Conservation (phyloP, 2,329 filamentous ascomycete genomes). For the Ceratocystis cubensis region DNA sequence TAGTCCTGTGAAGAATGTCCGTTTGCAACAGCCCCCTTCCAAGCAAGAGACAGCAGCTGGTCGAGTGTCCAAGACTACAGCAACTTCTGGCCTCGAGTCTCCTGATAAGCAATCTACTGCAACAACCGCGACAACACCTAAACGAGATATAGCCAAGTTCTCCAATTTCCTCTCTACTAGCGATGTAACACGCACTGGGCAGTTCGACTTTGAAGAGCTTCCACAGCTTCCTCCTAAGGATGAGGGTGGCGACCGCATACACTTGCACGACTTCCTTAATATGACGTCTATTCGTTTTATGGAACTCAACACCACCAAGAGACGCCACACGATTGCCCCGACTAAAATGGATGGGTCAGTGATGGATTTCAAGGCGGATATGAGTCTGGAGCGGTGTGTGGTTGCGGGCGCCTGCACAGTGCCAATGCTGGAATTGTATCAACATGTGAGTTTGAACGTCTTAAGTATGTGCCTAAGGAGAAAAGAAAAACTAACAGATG, state of each 20-base stretch:
- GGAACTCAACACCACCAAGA: conserved; percentile 93
- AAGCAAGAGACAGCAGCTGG: conserved; percentile 55
- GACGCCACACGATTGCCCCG: conserved; percentile 67
- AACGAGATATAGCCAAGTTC: conserved; percentile 15
- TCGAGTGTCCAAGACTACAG: conserved; percentile 38
- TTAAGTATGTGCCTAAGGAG: not conserved
- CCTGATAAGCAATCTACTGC: conserved; percentile 32
- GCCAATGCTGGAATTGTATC: conserved; percentile 86
- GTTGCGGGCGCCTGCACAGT: conserved; percentile 83
- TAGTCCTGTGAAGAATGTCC: conserved; percentile 66
- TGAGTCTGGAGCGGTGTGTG: conserved; percentile 62
- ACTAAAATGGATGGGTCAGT: conserved; percentile 33
- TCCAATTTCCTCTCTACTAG: not conserved
- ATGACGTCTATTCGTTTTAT: conserved; percentile 97
- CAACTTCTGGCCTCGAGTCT: conserved; percentile 30
- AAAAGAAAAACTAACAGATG: conserved; percentile 9
- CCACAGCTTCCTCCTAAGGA: conserved; percentile 26
- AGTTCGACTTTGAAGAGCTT: conserved; percentile 32
- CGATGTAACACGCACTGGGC: conserved; percentile 25
- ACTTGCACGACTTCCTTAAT: conserved; percentile 83
- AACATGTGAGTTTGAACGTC: conserved; percentile 30
- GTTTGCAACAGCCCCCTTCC: conserved; percentile 54
- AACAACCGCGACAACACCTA: conserved; percentile 37
- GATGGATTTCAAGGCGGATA: conserved; percentile 36
- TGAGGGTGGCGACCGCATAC: conserved; percentile 49